phyloP scores from a whole-genome alignment of 768 basidiomycete genomes.

The Mycena epipterygia region DNA sequence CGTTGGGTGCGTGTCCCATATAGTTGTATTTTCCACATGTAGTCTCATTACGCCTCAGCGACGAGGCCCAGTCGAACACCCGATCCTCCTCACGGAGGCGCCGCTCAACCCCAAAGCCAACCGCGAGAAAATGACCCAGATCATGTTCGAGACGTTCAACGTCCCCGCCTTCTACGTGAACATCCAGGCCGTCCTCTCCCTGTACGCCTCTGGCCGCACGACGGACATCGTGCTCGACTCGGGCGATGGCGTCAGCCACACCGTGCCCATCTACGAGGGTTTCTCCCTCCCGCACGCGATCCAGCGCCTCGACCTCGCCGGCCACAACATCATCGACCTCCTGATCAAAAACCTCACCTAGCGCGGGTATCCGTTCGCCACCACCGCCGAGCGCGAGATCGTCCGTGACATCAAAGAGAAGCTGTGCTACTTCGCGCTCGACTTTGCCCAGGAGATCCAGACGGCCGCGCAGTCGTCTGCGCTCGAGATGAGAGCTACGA shows the following conservation, averaged over 20 bases:
- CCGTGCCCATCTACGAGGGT: constrained; percentile 81
- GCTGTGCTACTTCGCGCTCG: too few species aligned
- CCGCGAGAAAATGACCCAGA: constrained; percentile 79
- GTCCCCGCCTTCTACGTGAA: constrained; percentile 79
- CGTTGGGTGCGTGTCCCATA: constrained; percentile 67
- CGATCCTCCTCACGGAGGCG: constrained; percentile 77
- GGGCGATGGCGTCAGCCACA: constrained; percentile 80
- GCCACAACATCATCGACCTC: constrained; percentile 73
- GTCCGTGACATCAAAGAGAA: too few species aligned
- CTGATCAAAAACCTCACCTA: constrained; percentile 74
- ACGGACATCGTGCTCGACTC: too few species aligned
- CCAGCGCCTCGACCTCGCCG: constrained; percentile 74
- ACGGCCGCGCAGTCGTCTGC: too few species aligned
- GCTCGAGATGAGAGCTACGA: constrained; percentile 49
- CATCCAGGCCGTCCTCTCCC: constrained; percentile 78
- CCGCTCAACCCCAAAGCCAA: constrained; percentile 81
- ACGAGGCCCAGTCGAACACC: constrained; percentile 83
- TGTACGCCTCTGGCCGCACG: constrained; percentile 78
- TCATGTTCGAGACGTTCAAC: constrained; percentile 84
- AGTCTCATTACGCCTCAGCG: constrained; percentile 55
- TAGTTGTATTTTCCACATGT: background rate
- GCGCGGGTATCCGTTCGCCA: constrained; percentile 84
- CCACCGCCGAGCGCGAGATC: too few species aligned
- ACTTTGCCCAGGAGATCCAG: too few species aligned
- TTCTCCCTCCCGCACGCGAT: constrained; percentile 79